Base-by-base conservation (phyloP, 2,329 filamentous ascomycete species). In the Nemania sp. region DNA sequence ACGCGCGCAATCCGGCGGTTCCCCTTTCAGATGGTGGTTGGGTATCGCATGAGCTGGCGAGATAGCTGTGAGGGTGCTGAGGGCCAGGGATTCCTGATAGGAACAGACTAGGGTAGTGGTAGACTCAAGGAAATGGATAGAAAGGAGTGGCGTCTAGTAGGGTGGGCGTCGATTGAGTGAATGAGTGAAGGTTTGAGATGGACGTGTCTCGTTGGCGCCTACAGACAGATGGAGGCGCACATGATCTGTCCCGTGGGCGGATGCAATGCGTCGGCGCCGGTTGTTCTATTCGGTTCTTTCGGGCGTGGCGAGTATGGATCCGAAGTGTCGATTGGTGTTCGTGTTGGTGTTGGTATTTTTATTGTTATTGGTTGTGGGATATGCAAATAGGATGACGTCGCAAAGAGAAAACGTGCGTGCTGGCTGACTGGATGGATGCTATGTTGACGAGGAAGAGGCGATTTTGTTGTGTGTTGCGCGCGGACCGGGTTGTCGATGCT, bases 21-120 rank as follows among this genome's bases (percentile, higher is more conserved):
- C 62, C 59, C 54, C 55, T 62, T n/a, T 59, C 56, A 54, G 55
- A 45, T 32, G 20, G 62, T 37, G 20, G 12, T 47, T 62, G 15
- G 17, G 48, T 57, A 45, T 54, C 53, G 56, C 62, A 64, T 64
- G 2, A 42, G 52, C 37, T 35, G 48, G 55, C 40, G 52, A 58
- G 42, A 17, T 20, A 43, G 55, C 48, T 25, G 47, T 40, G 37
- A 45, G 42, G 60, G 51, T 35, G 34, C 17, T 35, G 48, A 29
- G 21, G 21, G 7, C 32, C 15, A 45, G 18, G 40, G 43, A 50
- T 17, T 37, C 25, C 48, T 6, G 43, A 20, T 52, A 25, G 43
- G 55, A 39, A 43, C 48, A 57, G 29, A 43, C n/a, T 50, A 39
- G 29, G 35, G 12, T 29, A 29, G 25, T 29, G 3, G 45, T 34